These are phyloP conservation scores for Schizophyllum amplum DNA, from an alignment of 1,284 basidiomycete species.

Conservation along the genomic window DNA sequence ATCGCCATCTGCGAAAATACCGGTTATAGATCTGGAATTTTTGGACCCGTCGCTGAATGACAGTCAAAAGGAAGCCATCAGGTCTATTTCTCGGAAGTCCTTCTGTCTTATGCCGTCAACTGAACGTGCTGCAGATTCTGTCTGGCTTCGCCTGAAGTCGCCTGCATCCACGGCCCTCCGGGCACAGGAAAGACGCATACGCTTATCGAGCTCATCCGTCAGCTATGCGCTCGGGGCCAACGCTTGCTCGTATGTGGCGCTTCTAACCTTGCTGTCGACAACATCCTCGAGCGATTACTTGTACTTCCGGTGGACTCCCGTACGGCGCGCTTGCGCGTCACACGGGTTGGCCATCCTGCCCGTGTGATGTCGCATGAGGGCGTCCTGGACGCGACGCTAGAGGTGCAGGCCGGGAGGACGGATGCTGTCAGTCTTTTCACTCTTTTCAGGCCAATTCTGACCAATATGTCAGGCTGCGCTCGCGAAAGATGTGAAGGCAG, in stretches of 20 bases:
- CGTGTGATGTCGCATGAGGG: constrained; percentile 71
- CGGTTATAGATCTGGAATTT: constrained; percentile 45
- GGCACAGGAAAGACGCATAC: constrained; percentile 96
- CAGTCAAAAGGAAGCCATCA: constrained; percentile 77
- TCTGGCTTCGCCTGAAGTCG: constrained; percentile 66
- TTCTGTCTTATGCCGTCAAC: neutral
- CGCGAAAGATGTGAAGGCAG: constrained; percentile 78
- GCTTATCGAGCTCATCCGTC: constrained; percentile 83
- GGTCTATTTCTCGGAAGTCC: neutral
- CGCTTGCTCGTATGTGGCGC: constrained; percentile 83
- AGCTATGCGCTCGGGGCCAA: constrained; percentile 53
- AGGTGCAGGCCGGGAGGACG: constrained; percentile 74
- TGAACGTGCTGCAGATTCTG: constrained; percentile 38
- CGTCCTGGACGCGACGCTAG: constrained; percentile 77
- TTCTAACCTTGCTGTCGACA: constrained; percentile 88
- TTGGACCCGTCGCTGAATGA: constrained; percentile 74
- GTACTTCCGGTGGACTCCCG: constrained; percentile 42
- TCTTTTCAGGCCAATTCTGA: neutral
- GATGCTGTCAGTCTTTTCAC: constrained; percentile 45
- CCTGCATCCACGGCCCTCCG: constrained; percentile 95
- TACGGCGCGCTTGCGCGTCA: constrained; percentile 41
- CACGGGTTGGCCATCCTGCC: constrained; percentile 89
- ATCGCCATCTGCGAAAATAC: constrained; percentile 29
- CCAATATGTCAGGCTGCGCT: constrained; percentile 48
- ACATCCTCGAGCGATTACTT: constrained; percentile 79